Evolutionary conservation across 139 green algal species (phyloP).

Genomic region (Ostreobium quekettii): DNA sequence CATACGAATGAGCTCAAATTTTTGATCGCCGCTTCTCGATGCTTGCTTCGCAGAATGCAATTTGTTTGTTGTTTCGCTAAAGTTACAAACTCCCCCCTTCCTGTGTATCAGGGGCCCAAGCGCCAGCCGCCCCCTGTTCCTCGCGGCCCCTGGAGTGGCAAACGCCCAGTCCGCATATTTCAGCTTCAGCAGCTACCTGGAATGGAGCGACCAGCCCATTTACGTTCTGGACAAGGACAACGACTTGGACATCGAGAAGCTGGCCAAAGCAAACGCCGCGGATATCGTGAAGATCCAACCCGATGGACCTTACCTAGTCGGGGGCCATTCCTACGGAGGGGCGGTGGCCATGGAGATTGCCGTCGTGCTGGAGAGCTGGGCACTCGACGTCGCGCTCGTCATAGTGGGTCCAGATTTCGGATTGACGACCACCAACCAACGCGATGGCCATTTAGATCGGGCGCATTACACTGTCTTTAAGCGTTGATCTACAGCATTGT

Average conservation of each 20-base stretch:
- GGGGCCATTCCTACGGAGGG: conserved; percentile 80
- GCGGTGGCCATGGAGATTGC: conserved; percentile 71
- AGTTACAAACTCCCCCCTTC: background rate
- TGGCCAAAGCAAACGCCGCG: conserved; percentile 42
- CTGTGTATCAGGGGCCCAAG: conserved; percentile 20
- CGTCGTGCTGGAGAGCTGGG: conserved; percentile 69
- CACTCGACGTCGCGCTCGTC: conserved; percentile 65
- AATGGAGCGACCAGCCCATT: conserved; percentile 72
- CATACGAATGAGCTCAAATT: no score
- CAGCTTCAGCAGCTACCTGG: conserved; percentile 38
- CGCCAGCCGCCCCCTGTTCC: conserved; percentile 59
- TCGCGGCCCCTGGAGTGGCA: conserved; percentile 77
- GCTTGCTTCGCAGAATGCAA: background rate
- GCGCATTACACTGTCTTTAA: no score
- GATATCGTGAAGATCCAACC: conserved; percentile 72
- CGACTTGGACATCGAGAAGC: conserved; percentile 56
- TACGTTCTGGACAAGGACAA: conserved; percentile 90
- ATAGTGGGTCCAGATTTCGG: conserved; percentile 43
- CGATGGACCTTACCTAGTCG: conserved; percentile 72
- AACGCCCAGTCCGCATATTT: conserved; percentile 82
- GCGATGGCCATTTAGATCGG: background rate
- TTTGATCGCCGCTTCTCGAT: no score
- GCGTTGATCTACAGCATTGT: no score
- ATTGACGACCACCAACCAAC: background rate
- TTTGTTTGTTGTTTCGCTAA: background rate